Percentiles rank a stretch among this genome's conserved stretches.
Evolutionary conservation across 371 early-diverging fungal species (phyloP).

Genomic region (Dichotomocladium elegans): DNA sequence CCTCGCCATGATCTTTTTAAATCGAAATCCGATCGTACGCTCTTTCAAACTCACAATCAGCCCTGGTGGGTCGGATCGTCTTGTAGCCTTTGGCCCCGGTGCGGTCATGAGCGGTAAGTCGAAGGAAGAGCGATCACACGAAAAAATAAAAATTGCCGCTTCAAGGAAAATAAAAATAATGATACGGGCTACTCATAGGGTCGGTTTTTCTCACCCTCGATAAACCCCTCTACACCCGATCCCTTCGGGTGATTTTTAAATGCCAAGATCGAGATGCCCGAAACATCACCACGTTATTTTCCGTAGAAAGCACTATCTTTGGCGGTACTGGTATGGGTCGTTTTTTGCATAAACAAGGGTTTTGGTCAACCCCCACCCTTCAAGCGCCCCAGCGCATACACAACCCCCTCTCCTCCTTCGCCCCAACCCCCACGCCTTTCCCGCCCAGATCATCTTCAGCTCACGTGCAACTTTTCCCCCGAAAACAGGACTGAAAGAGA

Average conservation of each 20-base stretch:
- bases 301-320: conserved; percentile 7
- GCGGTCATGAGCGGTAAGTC: conserved; percentile 39
- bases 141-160: not conserved
- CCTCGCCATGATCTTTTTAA: conserved; percentile 15
- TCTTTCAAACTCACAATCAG: conserved; percentile 25
- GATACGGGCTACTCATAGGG: conserved; percentile 11
- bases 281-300: conserved; percentile 27
- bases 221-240: conserved; percentile 19
- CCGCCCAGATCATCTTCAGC: too few relatives aligned
- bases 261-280: conserved; percentile 18
- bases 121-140: too few relatives aligned
- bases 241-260: conserved; percentile 30
- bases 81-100: conserved; percentile 44
- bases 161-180: too few relatives aligned
- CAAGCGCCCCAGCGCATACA: too few relatives aligned
- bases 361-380: not conserved
- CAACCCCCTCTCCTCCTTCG: too few relatives aligned
- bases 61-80: conserved; percentile 23
- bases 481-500: conserved; percentile 1
- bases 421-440: too few relatives aligned
- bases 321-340: not conserved
- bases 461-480: not conserved
- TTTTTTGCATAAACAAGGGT: not conserved
- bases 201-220: conserved; percentile 32
- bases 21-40: conserved; percentile 9